phyloP scores from a whole-genome alignment of 2,329 filamentous ascomycete species.

The Hysterium pulicare region DNA sequence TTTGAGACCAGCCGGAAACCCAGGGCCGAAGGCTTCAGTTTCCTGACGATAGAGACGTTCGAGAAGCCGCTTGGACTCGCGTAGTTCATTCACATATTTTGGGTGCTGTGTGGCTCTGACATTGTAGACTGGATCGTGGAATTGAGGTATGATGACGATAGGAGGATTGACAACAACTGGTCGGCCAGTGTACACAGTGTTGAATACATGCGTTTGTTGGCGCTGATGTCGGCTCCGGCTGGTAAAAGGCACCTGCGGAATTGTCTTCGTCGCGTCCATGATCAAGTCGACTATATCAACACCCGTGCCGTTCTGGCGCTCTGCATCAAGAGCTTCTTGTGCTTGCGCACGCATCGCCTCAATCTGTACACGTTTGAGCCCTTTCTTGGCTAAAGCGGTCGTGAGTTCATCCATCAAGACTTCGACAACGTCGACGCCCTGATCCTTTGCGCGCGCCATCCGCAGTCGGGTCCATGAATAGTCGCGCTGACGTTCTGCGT shows the following conservation, averaged over 20 bases:
- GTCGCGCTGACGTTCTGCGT: slow-evolving; percentile 4
- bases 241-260: background rate
- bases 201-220: background rate
- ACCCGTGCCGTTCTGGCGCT: slow-evolving; percentile 15
- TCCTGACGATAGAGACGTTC: slow-evolving; percentile 12
- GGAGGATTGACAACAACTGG: background rate
- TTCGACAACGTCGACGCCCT: slow-evolving; percentile 25
- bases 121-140: background rate
- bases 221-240: background rate
- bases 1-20: background rate
- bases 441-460: slow-evolving; percentile 25
- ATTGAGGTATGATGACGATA: background rate
- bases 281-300: slow-evolving; percentile 27
- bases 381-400: slow-evolving; percentile 14
- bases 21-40: background rate
- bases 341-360: slow-evolving; percentile 13
- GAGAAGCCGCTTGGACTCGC: slow-evolving; percentile 8
- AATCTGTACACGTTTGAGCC: slow-evolving; percentile 17
- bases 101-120: background rate
- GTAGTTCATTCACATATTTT: slow-evolving; percentile 7
- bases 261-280: slow-evolving; percentile 15
- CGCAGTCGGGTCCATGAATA: slow-evolving; percentile 16
- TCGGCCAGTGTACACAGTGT: background rate
- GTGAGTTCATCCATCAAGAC: slow-evolving; percentile 22
- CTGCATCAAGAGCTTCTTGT: slow-evolving; percentile 13